Conservation (phyloP, 2,329 filamentous ascomycete genomes). For the Aspergillus phoenicis region DNA sequence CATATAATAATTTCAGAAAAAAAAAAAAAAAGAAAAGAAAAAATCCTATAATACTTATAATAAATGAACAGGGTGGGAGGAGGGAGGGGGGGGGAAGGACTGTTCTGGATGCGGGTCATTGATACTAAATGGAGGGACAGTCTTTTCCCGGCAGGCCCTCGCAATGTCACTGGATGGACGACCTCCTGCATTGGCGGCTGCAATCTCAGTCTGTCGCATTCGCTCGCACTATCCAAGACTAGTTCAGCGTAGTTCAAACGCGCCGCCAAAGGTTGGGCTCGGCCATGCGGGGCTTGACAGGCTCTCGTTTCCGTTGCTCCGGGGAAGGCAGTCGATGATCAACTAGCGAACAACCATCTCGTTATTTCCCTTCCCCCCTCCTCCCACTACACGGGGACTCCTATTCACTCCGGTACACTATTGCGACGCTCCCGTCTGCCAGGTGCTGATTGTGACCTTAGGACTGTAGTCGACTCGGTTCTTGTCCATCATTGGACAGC, state of each 20-base stretch:
- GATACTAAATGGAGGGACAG: conserved; percentile 1
- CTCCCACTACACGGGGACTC: too few species aligned
- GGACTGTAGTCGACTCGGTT: neutral
- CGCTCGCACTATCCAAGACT: neutral
- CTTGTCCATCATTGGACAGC: neutral
- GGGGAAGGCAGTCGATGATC: conserved; percentile 26
- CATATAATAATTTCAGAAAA: neutral
- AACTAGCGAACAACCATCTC: neutral
- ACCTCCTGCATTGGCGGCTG: conserved; percentile 10
- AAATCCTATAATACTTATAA: too few species aligned
- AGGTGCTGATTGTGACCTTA: neutral
- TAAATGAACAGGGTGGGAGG: too few species aligned
- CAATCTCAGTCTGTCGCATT: neutral
- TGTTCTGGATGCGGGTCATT: neutral
- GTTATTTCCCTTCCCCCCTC: too few species aligned
- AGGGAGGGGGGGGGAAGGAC: neutral
- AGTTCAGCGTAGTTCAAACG: conserved; percentile 11
- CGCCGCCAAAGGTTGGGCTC: conserved; percentile 26
- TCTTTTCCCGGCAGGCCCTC: conserved; percentile 3
- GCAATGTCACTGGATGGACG: neutral
- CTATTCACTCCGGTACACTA: too few species aligned
- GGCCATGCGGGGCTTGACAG: conserved; percentile 38
- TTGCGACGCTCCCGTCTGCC: too few species aligned
- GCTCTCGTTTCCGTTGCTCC: conserved; percentile 38
- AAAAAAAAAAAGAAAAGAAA: too few species aligned